Conservation (phyloP, 345 rosid genomes). For the Salix koriyanagi region DNA sequence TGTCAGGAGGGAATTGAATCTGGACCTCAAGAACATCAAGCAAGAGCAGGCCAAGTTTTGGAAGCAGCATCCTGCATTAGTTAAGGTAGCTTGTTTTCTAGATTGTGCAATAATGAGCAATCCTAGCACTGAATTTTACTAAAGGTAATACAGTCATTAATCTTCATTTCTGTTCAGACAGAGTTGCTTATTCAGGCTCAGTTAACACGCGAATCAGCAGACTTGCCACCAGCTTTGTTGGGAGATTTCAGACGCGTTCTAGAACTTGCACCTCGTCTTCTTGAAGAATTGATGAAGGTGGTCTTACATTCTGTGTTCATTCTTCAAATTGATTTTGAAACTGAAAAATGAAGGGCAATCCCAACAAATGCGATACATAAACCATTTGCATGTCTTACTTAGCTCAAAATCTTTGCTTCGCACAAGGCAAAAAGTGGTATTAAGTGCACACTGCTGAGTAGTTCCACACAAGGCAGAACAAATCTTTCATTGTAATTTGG, state of each 20-base stretch:
- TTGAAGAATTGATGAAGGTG: slow-evolving; percentile 95
- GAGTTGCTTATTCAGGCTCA: slow-evolving; percentile 98
- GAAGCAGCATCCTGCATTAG: slow-evolving; percentile 97
- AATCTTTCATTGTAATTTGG: not conserved
- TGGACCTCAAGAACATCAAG: slow-evolving; percentile 92
- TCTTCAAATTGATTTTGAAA: slow-evolving; percentile 4
- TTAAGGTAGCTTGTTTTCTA: slow-evolving; percentile 53
- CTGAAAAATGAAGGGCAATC: not conserved
- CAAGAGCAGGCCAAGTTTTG: slow-evolving; percentile 99
- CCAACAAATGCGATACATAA: not conserved
- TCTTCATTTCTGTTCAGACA: slow-evolving; percentile 43
- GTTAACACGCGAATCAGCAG: slow-evolving; percentile 69
- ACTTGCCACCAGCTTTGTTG: slow-evolving; percentile 70
- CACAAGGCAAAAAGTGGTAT: not conserved
- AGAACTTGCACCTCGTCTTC: slow-evolving; percentile 94
- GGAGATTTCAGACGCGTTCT: slow-evolving; percentile 80
- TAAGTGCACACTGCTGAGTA: not conserved
- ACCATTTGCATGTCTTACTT: not conserved
- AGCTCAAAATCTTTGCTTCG: not conserved
- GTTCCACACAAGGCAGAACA: not conserved
- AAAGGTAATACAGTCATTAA: slow-evolving; percentile 8
- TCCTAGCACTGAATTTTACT: not conserved
- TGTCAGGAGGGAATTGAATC: slow-evolving; percentile 91
- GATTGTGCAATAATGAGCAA: slow-evolving; percentile 4
- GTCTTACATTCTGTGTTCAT: not conserved